Base-by-base conservation (phyloP, 2,329 filamentous ascomycete species). In the Scytalidium sp. region DNA sequence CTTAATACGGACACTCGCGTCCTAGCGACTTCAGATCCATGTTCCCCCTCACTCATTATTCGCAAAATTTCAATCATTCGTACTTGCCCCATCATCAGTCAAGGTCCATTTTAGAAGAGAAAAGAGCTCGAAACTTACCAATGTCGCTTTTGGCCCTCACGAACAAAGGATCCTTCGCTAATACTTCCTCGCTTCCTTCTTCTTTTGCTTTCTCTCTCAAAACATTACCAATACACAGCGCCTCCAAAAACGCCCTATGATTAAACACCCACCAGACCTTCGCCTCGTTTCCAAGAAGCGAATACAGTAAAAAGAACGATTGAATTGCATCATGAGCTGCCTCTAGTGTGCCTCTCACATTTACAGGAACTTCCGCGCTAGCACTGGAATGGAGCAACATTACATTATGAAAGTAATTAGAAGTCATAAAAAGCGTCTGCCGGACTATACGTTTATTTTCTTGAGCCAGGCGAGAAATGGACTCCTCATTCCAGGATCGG, bases 201-300 rank as follows among this genome's bases (percentile, higher is more conserved):
- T 79, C 74, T 36, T 69, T 71, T 3, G 67, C 62, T 19, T 74
- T 71, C 62, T 84, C 79, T 39, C 75, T 70, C 50, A 86, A 64
- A 20, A 84, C 75, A 53, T 77, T 78, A 19, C 81, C 80, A 43
- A 87, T 88, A 67, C 81, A 88, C 62, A 85, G 65, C 25, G 85
- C 85, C 71, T 92, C 88, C 46, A 92, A 75, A 62, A 92, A 92
- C 0, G 88, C 88, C 1, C 88, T 75, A 63, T 92, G 88, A 64
- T 90, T 88, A 57, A 91, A 90, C 1, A 90, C 87, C 88, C 88
- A 93, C 88, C 88, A 92, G 1, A 91, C 87, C 13, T 84, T 78
- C 1, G 87, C 86, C 70, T 93, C 88, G 15, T 74, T 73, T 57
- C 85, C 81, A 54, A 91, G 83, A 11, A 89, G 70, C 32, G 72